Conservation (phyloP, 257 asterid species). For the Ocimum tenuiflorum region DNA sequence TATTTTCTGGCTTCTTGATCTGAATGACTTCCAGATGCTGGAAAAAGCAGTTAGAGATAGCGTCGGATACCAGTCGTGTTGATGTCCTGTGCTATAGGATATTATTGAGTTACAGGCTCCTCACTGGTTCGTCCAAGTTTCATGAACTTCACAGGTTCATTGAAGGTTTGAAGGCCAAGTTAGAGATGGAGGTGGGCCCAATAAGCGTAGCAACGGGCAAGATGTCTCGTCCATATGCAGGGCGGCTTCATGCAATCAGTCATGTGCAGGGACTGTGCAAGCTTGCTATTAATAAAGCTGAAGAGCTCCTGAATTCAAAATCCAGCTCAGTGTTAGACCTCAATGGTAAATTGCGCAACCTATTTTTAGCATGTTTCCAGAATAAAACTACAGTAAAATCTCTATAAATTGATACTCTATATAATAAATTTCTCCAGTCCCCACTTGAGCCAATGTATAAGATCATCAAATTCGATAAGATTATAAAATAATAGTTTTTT, state of each 20-base stretch:
- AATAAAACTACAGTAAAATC: too few species aligned
- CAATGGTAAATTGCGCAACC: not conserved
- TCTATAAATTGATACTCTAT: too few species aligned
- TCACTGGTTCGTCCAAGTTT: not conserved
- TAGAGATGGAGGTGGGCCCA: constrained; percentile 17
- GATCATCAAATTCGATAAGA: too few species aligned
- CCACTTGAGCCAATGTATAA: too few species aligned
- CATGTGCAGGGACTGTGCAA: constrained; percentile 6
- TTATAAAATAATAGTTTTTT: too few species aligned
- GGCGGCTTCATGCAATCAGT: not conserved
- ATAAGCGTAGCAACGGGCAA: not conserved
- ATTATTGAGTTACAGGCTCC: constrained; percentile 16
- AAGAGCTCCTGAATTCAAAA: not conserved
- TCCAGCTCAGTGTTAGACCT: not conserved
- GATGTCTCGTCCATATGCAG: constrained; percentile 1
- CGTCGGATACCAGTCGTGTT: constrained; percentile 1
- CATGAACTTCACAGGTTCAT: constrained; percentile 4
- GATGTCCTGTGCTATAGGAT: constrained; percentile 20
- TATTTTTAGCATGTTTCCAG: not conserved
- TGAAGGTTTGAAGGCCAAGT: not conserved
- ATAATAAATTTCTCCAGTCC: too few species aligned
- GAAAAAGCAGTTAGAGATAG: constrained; percentile 15
- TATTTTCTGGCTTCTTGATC: not conserved
- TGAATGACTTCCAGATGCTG: not conserved
- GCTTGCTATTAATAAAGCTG: constrained; percentile 8